These are phyloP conservation scores for Beauveria sp. DNA, from an alignment of 2,329 filamentous ascomycete species.

Conservation along the genomic window DNA sequence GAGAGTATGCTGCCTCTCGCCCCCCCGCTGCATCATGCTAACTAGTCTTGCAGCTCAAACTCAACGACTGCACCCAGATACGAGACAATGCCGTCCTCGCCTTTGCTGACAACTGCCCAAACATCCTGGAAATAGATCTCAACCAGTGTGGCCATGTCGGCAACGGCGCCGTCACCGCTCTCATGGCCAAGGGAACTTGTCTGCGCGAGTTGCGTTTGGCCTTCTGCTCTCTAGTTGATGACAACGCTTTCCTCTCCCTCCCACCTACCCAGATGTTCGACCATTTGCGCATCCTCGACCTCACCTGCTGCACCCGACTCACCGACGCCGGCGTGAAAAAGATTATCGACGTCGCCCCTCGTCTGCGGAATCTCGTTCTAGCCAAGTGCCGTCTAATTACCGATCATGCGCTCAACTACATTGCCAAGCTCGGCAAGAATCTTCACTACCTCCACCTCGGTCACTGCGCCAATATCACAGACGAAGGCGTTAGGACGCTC, in stretches of 20 bases:
- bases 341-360: slow-evolving; percentile 79
- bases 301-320: slow-evolving; percentile 79
- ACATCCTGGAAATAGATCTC: slow-evolving; percentile 93
- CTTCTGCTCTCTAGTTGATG: slow-evolving; percentile 76
- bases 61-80: slow-evolving; percentile 84
- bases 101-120: slow-evolving; percentile 81
- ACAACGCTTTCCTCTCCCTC: slow-evolving; percentile 78
- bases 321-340: slow-evolving; percentile 82
- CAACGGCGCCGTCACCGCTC: slow-evolving; percentile 72
- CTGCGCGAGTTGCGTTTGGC: slow-evolving; percentile 87
- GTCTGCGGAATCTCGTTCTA: slow-evolving; percentile 84
- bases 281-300: slow-evolving; percentile 82
- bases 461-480: slow-evolving; percentile 87
- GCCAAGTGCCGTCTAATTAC: slow-evolving; percentile 93
- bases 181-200: slow-evolving; percentile 70
- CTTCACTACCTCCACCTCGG: slow-evolving; percentile 94
- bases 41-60: slow-evolving; percentile 60
- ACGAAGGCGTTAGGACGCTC: slow-evolving; percentile 75
- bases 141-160: slow-evolving; percentile 77
- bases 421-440: slow-evolving; percentile 87
- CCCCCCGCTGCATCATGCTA: slow-evolving; percentile 18
- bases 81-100: slow-evolving; percentile 75
- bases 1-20: slow-evolving; percentile 51
- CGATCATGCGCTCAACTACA: slow-evolving; percentile 78
- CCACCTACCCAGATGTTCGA: slow-evolving; percentile 67